Conservation (phyloP, 2,329 filamentous ascomycete genomes). For the Ophiocordyceps camponoti-rufipedis region DNA sequence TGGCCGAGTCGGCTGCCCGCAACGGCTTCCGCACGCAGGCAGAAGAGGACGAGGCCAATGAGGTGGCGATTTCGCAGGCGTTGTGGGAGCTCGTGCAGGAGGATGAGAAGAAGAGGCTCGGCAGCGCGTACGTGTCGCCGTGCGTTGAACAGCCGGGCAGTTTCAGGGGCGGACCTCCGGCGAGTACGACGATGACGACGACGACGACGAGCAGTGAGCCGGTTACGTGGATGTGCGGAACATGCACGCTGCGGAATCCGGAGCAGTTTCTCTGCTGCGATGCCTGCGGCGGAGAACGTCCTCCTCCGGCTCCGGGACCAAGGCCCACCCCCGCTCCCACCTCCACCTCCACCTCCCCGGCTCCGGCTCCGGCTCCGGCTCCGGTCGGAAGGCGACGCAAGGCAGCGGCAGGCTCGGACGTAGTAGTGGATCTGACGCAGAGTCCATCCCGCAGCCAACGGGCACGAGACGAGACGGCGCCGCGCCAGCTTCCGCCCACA, state of each 20-base stretch:
- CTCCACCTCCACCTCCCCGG: not conserved
- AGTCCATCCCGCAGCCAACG: slow-evolving; percentile 4
- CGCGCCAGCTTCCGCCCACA: slow-evolving; percentile 8
- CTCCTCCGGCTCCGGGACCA: not conserved
- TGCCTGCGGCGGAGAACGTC: slow-evolving; percentile 29
- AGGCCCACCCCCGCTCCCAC: not conserved
- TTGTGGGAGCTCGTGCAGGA: slow-evolving; percentile 76
- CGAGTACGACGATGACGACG: slow-evolving; percentile 3
- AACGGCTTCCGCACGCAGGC: slow-evolving; percentile 70
- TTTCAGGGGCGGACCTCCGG: slow-evolving; percentile 12
- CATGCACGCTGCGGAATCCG: slow-evolving; percentile 40
- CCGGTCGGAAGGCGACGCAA: not conserved
- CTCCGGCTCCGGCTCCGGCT: not conserved
- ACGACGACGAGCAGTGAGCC: no score
- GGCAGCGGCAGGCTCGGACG: slow-evolving; percentile 2
- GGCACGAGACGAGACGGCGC: not conserved
- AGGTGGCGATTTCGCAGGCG: slow-evolving; percentile 69
- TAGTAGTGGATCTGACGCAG: slow-evolving; percentile 16
- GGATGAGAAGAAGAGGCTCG: slow-evolving; percentile 38
- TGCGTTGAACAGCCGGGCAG: slow-evolving; percentile 33
- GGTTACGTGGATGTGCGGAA: slow-evolving; percentile 29
- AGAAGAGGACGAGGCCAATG: slow-evolving; percentile 78
- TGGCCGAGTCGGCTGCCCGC: slow-evolving; percentile 42
- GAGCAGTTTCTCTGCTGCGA: slow-evolving; percentile 32
- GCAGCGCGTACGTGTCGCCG: slow-evolving; percentile 30